Conservation (phyloP, 2,329 filamentous ascomycete species). For the Fusarium sterilihyphosum region DNA sequence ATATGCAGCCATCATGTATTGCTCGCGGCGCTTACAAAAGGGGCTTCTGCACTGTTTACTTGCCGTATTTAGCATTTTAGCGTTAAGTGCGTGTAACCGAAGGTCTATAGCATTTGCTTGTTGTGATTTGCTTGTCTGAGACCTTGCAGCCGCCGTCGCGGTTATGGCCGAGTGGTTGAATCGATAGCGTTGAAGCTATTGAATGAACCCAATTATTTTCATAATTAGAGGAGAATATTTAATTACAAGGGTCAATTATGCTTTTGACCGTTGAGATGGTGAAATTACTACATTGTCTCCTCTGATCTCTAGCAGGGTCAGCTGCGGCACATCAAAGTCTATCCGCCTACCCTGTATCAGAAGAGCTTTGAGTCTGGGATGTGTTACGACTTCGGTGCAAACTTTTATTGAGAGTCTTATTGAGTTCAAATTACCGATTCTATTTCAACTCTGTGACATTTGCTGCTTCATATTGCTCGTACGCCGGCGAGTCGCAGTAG, state of each 20-base stretch:
- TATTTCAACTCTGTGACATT: neutral
- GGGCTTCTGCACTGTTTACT: neutral
- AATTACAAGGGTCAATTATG: neutral
- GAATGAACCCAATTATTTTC: neutral
- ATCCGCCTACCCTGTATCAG: neutral
- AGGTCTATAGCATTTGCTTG: conserved; percentile 15
- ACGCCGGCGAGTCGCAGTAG: neutral
- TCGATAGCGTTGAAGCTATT: neutral
- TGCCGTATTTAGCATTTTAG: neutral
- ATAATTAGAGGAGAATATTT: neutral
- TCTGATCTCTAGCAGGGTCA: neutral
- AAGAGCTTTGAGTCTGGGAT: too few species aligned
- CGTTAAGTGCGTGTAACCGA: conserved; percentile 12
- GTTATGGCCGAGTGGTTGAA: conserved; percentile 13
- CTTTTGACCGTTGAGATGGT: neutral
- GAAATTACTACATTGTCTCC: neutral
- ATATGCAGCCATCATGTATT: conserved; percentile 11
- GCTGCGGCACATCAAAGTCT: neutral
- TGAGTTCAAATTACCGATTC: neutral
- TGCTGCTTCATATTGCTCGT: neutral
- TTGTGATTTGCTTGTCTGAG: conserved; percentile 26
- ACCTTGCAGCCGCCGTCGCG: conserved; percentile 19
- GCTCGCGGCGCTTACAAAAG: conserved; percentile 22
- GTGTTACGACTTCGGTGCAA: neutral
- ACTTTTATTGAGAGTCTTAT: neutral